A percentile compares a stretch with the other conserved stretches of the same genome.
These are phyloP conservation scores for Kandelia obovata DNA, from an alignment of 345 rosid genomes.

Conservation along the genomic window DNA sequence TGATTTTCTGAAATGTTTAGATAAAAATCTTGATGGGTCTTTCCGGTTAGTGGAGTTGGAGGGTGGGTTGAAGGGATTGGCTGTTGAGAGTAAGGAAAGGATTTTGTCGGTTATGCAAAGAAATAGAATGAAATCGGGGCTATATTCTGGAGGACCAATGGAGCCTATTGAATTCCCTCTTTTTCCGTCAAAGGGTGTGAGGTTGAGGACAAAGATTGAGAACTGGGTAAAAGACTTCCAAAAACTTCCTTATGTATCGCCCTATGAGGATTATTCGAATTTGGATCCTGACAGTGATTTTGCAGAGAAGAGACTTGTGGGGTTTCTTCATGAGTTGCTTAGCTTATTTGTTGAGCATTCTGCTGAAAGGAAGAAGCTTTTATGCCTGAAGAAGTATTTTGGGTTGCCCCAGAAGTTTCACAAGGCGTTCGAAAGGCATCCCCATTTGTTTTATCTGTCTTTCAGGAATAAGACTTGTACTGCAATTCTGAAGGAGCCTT, in stretches of 20 bases:
- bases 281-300: constrained; percentile 63
- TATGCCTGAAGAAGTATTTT: constrained; percentile 67
- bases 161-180: constrained; percentile 63
- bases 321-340: constrained; percentile 79
- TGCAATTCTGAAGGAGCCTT: constrained; percentile 77
- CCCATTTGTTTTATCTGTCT: constrained; percentile 72
- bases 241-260: constrained; percentile 68
- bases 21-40: constrained; percentile 39
- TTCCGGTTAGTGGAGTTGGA: constrained; percentile 66
- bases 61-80: constrained; percentile 67
- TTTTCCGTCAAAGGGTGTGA: constrained; percentile 74
- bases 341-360: constrained; percentile 83
- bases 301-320: constrained; percentile 85
- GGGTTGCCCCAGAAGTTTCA: constrained; percentile 62
- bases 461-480: constrained; percentile 68
- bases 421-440: constrained; percentile 89
- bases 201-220: constrained; percentile 64
- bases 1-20: constrained; percentile 41
- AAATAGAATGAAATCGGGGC: constrained; percentile 49
- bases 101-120: constrained; percentile 56
- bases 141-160: constrained; percentile 31
- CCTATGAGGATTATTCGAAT: constrained; percentile 63
- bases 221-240: constrained; percentile 72
- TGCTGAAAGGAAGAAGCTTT: constrained; percentile 64
- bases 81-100: constrained; percentile 36